Evolutionary conservation across 2,329 filamentous ascomycete genomes (phyloP), one percentile per base, ranked within the genome.

Genomic region (Pyrenophora tritici-repentis): DNA sequence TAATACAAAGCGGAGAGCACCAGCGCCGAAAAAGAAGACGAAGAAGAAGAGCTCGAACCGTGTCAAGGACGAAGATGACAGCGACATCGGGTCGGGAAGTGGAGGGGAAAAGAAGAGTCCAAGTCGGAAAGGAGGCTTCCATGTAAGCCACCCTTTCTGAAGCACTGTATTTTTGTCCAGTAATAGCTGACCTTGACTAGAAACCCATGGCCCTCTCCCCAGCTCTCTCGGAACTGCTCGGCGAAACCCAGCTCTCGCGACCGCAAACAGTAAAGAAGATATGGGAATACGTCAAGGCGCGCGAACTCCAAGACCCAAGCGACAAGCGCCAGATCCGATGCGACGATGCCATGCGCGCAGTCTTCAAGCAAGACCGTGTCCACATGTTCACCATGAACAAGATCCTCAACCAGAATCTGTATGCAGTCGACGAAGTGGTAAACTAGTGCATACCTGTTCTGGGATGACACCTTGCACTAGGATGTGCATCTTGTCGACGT

Each of bases 331-430:
- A 96, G 63, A 99, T 99, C 58, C 79, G 85, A 22, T 99, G 94
- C 76, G 94, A 99, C 74, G 90, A 96, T 18, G 86, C 85, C 62
- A 88, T 99, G 88, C 86, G 90, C 54, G 88, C 89, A 6, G 89
- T 99, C 6, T 99, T 99, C 79, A 96, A 96, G 74, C 84, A 89
- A 67, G 85, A 91, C 66, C 89, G 84, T 67, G 89, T 99, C 42
- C 91, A 97, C 75, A 99, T 99, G 94, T 99, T 99, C 75, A 92
- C 91, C 62, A 97, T 99, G 93, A 97, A 96, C 80, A 97, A 97
- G 79, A 84, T 96, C 13, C 85, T 97, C 9, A 91, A 90, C 57
- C 87, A 88, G 71, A 93, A 97, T 68, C 80, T 97, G 33, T 97
- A 96, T 70, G 89, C 88, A 2, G 82, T 90, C 40, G 91, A 93